phyloP scores from a whole-genome alignment of 1,284 basidiomycete genomes.

The Heterobasidion parviporum region DNA sequence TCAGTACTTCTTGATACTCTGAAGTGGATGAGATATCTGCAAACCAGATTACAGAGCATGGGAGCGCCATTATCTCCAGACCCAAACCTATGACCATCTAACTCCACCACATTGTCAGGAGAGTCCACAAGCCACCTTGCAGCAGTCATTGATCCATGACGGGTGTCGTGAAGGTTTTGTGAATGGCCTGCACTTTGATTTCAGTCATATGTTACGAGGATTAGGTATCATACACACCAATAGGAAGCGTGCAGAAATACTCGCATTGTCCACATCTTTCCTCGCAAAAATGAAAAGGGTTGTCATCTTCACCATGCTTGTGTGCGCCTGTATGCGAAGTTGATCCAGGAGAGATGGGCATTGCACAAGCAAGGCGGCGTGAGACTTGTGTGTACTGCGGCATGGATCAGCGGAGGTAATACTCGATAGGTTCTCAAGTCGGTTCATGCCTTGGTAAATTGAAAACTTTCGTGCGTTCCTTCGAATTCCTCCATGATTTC shows the following conservation, averaged over 20 bases:
- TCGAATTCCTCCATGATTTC: conserved; percentile 10
- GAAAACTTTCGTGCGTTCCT: conserved; percentile 11
- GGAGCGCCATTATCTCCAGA: conserved; percentile 54
- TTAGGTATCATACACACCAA: conserved; percentile 27
- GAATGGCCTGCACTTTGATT: conserved; percentile 37
- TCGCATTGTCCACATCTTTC: conserved; percentile 45
- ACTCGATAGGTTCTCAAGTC: no score
- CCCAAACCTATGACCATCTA: conserved; percentile 47
- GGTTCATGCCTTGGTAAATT: conserved; percentile 9
- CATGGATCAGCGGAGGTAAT: not conserved
- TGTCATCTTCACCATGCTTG: conserved; percentile 31
- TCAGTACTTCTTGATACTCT: not conserved
- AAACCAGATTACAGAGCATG: conserved; percentile 55
- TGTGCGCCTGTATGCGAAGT: conserved; percentile 35
- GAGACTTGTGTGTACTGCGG: conserved; percentile 22
- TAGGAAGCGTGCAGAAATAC: conserved; percentile 51
- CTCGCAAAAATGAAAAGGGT: conserved; percentile 43
- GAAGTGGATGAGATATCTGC: conserved; percentile 13
- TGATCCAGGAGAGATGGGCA: conserved; percentile 31
- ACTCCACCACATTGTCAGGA: conserved; percentile 38
- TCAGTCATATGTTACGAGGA: not conserved
- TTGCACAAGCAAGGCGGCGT: conserved; percentile 36
- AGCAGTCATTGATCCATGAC: conserved; percentile 55
- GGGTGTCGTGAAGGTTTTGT: conserved; percentile 53
- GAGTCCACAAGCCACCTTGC: conserved; percentile 50